Base-by-base conservation (phyloP, 108 stramenopile genomes). In the Fragilaria radians region DNA sequence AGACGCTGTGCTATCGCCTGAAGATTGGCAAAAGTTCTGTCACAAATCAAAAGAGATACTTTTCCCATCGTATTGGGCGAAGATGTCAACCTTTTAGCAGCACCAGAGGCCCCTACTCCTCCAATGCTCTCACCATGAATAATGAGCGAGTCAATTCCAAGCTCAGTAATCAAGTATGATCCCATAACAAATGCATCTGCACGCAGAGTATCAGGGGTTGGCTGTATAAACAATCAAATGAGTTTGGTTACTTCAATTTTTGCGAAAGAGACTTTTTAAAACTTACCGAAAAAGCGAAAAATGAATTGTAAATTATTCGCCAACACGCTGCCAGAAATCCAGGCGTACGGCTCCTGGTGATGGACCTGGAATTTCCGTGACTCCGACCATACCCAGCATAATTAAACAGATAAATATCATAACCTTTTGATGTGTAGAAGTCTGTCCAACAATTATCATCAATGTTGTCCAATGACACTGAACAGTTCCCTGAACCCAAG, bases 51-150 rank as follows among this genome's bases (percentile, higher is more conserved):
- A 31, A 91, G 59, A 22, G 79, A 55, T 18, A 81, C 19, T 32
- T 64, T 76, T 25, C 61, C 55, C 19, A 48, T 48, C 4, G 55
- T 54, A 0, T 46, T 31, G 5, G 68, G 32, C 5, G 46, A 28
- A 25, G 60, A 55, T 19, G 76, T 74, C 28, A 86, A 62, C 27
- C 66, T 59, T 21, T 71, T 67, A 9, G 78, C 86, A 5, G 85
- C 82, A n/a, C 80, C 80, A 1, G 83, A 79, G 2, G 89, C 89
- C n/a, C 81, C 89, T 66, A 89, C 78, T 4, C 91, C 90, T 7
- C 90, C 88, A 48, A 90, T 92, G 59, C 83, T 85, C 62, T 91
- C 93, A 24, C 93, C 93, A 53, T 91, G 93, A 36, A 92, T 76
- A 18, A 90, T 59, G 18, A 94, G 56, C 32, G 72, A 60, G 22